These are phyloP conservation scores for Ascochyta fabae DNA, from an alignment of 2,329 filamentous ascomycete genomes.

Conservation along the genomic window DNA sequence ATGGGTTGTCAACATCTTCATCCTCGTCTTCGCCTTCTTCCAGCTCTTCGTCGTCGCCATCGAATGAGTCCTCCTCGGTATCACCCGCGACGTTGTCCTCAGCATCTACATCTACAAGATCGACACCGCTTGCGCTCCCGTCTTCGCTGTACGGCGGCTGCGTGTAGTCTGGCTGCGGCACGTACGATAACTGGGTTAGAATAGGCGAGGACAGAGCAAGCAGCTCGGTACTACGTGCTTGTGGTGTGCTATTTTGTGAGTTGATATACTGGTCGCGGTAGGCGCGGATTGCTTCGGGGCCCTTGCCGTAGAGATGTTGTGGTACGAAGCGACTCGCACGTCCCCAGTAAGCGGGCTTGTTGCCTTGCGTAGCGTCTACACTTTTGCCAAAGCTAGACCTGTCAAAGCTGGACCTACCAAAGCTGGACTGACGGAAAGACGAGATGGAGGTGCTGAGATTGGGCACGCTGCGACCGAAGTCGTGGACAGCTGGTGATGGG, in stretches of 20 bases:
- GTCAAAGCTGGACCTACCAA: constrained; percentile 19
- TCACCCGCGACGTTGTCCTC: constrained; percentile 18
- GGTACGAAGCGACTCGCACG: constrained; percentile 46
- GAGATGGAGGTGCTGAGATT: constrained; percentile 26
- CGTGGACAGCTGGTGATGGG: constrained; percentile 22
- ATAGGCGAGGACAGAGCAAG: constrained; percentile 33
- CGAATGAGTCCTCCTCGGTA: constrained; percentile 15
- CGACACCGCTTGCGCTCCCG: constrained; percentile 17
- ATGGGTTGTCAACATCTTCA: constrained; percentile 14
- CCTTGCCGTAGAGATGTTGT: constrained; percentile 44
- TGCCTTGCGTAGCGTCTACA: constrained; percentile 12
- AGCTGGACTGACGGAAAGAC: constrained; percentile 16
- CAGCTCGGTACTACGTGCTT: constrained; percentile 27
- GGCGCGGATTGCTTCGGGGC: constrained; percentile 38
- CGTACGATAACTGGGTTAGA: constrained; percentile 29
- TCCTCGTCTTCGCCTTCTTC: constrained; percentile 20
- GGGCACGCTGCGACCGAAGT: constrained; percentile 38
- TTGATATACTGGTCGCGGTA: constrained; percentile 32
- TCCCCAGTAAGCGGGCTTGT: constrained; percentile 40
- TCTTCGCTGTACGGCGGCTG: constrained; percentile 21
- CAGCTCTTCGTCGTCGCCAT: constrained; percentile 21
- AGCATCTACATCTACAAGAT: constrained; percentile 15
- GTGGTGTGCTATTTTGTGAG: constrained; percentile 18
- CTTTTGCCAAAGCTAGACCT: constrained; percentile 21
- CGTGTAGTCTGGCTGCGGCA: constrained; percentile 14